Evolutionary conservation across 208 protist species (phyloP).

Genomic region (Acanthamoeba royreba): DNA sequence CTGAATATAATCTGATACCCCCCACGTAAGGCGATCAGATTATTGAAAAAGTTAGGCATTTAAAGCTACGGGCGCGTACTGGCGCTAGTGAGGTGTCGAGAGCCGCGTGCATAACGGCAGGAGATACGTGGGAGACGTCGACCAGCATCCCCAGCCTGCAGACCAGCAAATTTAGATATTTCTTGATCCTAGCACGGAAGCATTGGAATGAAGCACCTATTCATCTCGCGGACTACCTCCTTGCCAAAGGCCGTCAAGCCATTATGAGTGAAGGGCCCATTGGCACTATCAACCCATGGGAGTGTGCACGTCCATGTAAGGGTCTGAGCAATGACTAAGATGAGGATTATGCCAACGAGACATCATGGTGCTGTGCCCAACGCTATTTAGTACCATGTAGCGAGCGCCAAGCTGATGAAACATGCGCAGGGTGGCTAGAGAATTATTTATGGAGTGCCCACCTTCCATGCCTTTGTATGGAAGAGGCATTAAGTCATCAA

Average conservation of each 20-base stretch:
- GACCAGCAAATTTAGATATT: background rate
- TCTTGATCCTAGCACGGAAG: background rate
- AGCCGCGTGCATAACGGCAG: background rate
- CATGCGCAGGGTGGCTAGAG: background rate
- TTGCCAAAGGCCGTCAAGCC: background rate
- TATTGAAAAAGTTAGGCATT: too few species aligned
- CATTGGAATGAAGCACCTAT: background rate
- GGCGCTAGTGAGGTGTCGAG: background rate
- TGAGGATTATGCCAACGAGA: too few species aligned
- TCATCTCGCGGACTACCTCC: background rate
- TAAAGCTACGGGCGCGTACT: background rate
- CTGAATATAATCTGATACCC: background rate
- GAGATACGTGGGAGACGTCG: constrained; percentile 25
- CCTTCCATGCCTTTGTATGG: background rate
- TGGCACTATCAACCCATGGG: background rate
- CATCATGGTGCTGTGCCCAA: too few species aligned
- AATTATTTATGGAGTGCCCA: constrained; percentile 4
- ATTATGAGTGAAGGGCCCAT: background rate
- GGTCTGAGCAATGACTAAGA: too few species aligned
- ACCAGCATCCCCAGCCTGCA: constrained; percentile 11
- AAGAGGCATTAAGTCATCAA: background rate
- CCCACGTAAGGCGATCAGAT: background rate
- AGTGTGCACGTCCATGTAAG: background rate
- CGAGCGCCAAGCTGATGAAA: background rate
- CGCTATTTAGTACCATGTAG: background rate